These are phyloP conservation scores for Bryum argenteum DNA, from an alignment of 225 moss, liverwort and hornwort species.

Conservation along the genomic window DNA sequence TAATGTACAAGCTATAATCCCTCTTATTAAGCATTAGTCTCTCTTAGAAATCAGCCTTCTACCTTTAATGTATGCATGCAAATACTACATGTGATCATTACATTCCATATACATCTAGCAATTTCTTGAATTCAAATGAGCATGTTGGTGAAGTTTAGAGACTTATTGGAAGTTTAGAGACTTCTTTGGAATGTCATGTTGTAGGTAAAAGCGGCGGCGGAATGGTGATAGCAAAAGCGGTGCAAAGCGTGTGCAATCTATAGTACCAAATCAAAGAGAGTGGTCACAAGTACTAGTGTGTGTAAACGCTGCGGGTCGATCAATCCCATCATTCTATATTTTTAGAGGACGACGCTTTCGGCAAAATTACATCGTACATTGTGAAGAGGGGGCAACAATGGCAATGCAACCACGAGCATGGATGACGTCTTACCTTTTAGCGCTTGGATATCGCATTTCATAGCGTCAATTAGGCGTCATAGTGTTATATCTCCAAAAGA, in stretches of 20 bases:
- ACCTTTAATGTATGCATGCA: too few relatives aligned
- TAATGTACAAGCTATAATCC: neutral
- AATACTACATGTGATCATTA: too few relatives aligned
- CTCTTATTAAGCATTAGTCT: neutral
- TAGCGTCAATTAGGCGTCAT: neutral
- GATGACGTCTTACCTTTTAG: neutral
- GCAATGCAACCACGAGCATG: neutral
- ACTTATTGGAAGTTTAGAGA: neutral
- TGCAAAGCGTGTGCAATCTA: neutral
- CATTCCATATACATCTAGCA: too few relatives aligned
- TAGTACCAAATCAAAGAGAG: neutral
- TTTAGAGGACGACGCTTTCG: neutral
- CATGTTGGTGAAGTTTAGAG: neutral
- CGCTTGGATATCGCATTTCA: neutral
- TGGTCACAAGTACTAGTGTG: neutral
- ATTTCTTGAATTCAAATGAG: neutral
- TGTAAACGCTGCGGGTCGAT: neutral
- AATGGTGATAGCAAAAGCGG: neutral
- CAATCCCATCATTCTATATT: neutral
- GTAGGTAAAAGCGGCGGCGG: neutral
- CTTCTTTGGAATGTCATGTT: too few relatives aligned
- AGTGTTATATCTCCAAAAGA: neutral
- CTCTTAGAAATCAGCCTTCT: neutral
- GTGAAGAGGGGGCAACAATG: neutral
- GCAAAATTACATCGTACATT: neutral